phyloP scores from a whole-genome alignment of 2,329 filamentous ascomycete genomes.

The Curvularia verruculosa region DNA sequence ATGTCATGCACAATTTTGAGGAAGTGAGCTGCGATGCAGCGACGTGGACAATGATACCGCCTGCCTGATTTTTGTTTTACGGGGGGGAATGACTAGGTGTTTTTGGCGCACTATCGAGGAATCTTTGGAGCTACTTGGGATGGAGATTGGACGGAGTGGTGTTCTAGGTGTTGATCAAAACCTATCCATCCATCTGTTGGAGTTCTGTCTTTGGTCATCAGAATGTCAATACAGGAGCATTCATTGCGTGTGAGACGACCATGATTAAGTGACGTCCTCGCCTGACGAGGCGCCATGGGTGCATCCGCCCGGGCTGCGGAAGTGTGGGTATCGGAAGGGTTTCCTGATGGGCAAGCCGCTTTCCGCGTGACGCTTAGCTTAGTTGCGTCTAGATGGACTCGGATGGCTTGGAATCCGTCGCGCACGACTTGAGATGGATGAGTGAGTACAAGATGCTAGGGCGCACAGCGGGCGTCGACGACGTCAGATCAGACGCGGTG shows the following conservation, averaged over 20 bases:
- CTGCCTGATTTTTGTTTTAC: slow-evolving; percentile 39
- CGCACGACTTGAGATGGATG: neutral
- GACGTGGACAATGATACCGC: slow-evolving; percentile 64
- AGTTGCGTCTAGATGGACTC: neutral
- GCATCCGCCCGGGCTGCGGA: slow-evolving; percentile 8
- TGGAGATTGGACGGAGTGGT: neutral
- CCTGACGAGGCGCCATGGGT: slow-evolving; percentile 8
- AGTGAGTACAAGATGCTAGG: neutral
- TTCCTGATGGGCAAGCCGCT: slow-evolving; percentile 2
- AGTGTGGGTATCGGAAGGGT: slow-evolving; percentile 1
- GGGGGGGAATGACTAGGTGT: neutral
- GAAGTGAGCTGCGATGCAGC: slow-evolving; percentile 74
- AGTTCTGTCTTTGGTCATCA: no score
- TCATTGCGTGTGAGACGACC: neutral
- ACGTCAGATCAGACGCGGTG: slow-evolving; percentile 27
- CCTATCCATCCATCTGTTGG: neutral
- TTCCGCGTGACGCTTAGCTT: neutral
- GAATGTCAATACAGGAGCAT: neutral
- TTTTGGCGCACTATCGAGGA: neutral
- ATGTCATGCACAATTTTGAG: slow-evolving; percentile 78
- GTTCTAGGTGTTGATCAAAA: neutral
- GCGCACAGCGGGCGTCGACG: slow-evolving; percentile 4
- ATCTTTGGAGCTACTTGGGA: neutral
- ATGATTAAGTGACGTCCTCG: neutral
- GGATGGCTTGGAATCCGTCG: neutral